These are phyloP conservation scores for Larix sibirica DNA, from an alignment of 83 land plant species.

Conservation along the genomic window DNA sequence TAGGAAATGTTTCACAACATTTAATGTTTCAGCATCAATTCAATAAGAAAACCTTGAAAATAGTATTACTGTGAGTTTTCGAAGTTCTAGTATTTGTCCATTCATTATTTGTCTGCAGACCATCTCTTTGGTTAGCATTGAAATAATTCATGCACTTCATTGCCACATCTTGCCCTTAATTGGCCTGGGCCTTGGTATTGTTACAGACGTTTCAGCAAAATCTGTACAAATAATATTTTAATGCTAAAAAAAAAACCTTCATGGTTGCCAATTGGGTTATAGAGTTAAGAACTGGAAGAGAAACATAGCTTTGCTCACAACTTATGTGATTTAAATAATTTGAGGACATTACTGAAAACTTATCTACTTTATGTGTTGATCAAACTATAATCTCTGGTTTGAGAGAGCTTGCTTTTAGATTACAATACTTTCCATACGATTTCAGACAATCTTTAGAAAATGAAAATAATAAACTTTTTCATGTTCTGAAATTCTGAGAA, in stretches of 20 bases:
- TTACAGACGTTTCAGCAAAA: background rate
- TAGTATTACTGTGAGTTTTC: background rate
- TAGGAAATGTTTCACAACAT: background rate
- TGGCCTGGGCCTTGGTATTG: background rate
- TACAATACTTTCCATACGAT: background rate
- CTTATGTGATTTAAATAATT: too few relatives aligned
- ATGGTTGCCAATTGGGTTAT: background rate
- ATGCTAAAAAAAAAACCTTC: background rate
- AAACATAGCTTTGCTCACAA: too few relatives aligned
- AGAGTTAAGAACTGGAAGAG: background rate
- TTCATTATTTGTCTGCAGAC: background rate
- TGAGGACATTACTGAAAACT: too few relatives aligned
- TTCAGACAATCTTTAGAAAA: background rate
- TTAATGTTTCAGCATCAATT: background rate
- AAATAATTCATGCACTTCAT: background rate
- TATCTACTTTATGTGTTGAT: background rate
- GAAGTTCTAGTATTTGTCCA: background rate
- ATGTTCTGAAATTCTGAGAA: background rate
- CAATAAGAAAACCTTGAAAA: background rate
- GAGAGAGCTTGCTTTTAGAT: background rate
- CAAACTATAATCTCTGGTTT: background rate
- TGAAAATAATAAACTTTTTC: background rate
- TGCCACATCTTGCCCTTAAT: background rate
- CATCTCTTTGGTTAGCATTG: background rate
- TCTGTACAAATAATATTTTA: background rate